Evolutionary conservation across 2,329 filamentous ascomycete species (phyloP).

Genomic region (Fusarium torulosum): DNA sequence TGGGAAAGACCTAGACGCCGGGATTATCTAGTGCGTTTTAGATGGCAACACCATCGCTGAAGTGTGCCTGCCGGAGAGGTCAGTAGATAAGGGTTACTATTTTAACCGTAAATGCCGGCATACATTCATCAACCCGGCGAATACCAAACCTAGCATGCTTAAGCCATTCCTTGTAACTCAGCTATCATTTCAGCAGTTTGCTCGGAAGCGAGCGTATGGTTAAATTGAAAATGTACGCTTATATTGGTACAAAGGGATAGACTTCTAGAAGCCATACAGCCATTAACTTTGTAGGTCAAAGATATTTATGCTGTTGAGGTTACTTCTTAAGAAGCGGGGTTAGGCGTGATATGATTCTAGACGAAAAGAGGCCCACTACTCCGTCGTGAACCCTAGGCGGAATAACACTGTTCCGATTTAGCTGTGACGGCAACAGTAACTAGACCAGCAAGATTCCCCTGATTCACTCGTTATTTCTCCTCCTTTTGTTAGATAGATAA

Average conservation of each 20-base stretch:
- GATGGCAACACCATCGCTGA: conserved; percentile 1
- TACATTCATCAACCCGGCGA: neutral
- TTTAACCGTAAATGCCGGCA: neutral
- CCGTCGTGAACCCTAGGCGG: neutral
- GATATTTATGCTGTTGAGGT: no score
- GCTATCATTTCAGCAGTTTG: no score
- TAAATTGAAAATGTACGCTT: no score
- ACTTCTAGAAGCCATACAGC: no score
- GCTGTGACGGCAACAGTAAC: neutral
- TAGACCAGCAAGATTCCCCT: neutral
- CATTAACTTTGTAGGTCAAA: no score
- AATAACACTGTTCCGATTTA: conserved; percentile 1
- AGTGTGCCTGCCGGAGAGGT: conserved; percentile 1
- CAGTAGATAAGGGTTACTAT: conserved; percentile 1
- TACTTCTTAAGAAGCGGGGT: no score
- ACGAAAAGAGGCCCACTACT: neutral
- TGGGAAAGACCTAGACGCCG: neutral
- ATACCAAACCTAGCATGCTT: no score
- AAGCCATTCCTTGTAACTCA: no score
- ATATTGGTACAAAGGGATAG: no score
- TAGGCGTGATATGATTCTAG: no score
- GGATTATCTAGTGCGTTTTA: neutral
- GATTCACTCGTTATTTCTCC: conserved; percentile 1
- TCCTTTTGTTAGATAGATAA: conserved; percentile 3
- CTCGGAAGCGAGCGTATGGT: no score